phyloP scores from a whole-genome alignment of 305 asterid species.

The Solanum hybrid region DNA sequence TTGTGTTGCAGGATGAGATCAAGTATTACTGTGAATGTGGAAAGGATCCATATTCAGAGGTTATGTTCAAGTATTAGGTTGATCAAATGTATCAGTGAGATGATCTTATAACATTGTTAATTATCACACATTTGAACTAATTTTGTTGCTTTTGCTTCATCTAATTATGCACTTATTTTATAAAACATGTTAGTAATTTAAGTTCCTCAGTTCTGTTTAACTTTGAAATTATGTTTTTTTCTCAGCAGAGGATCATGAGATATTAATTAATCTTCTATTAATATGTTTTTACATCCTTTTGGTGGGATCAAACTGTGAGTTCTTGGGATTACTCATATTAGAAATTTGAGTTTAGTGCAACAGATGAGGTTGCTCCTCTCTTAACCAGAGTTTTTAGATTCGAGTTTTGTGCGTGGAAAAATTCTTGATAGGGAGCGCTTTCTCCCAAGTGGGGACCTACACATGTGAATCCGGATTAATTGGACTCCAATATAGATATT shows the following conservation, averaged over 20 bases:
- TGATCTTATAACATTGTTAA: background rate
- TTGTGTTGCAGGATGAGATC: background rate
- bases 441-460: fast-evolving
- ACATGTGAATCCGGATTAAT: fast-evolving
- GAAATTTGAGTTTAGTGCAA: background rate
- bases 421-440: fast-evolving
- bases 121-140: background rate
- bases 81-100: background rate
- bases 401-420: fast-evolving
- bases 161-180: background rate
- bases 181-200: background rate
- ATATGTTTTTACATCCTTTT: background rate
- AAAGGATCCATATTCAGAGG: background rate
- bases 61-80: background rate
- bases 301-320: background rate
- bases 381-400: too few relatives aligned
- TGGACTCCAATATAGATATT: too few relatives aligned
- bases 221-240: too few relatives aligned
- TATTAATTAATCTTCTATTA: background rate
- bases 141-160: background rate
- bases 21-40: background rate
- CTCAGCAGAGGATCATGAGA: background rate
- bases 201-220: too few relatives aligned
- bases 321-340: background rate
- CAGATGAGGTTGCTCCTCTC: fast-evolving